A percentile compares a stretch with the other conserved stretches of the same genome.
These are phyloP conservation scores for Xylaria polymorpha DNA, from an alignment of 2,329 filamentous ascomycete species.

Conservation along the genomic window DNA sequence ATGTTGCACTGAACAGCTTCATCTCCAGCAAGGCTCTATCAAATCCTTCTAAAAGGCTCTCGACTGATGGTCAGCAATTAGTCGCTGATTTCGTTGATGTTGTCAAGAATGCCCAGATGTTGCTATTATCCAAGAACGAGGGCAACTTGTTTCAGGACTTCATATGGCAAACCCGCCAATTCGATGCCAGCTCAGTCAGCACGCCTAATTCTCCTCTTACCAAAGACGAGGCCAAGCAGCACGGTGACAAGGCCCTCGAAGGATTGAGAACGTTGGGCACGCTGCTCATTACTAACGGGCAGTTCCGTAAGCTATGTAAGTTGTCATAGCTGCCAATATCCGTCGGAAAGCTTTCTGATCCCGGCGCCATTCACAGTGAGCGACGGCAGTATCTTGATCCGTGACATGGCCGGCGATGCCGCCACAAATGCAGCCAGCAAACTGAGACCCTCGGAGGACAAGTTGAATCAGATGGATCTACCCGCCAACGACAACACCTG, in stretches of 20 bases:
- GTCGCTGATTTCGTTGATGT: constrained; percentile 82
- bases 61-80: constrained; percentile 81
- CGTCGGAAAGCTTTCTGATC: not conserved
- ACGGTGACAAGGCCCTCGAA: constrained; percentile 84
- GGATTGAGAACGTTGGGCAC: constrained; percentile 89
- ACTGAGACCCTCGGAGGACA: constrained; percentile 82
- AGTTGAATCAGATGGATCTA: constrained; percentile 80
- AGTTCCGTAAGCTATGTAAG: constrained; percentile 90
- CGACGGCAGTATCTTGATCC: constrained; percentile 82
- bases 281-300: constrained; percentile 92
- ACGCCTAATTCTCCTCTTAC: constrained; percentile 74
- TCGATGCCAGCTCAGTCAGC: constrained; percentile 71
- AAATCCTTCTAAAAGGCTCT: constrained; percentile 80
- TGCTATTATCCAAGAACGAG: constrained; percentile 93
- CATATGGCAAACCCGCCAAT: constrained; percentile 89
- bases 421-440: constrained; percentile 80
- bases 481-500: constrained; percentile 92
- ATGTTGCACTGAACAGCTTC: constrained; percentile 91
- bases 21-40: constrained; percentile 76
- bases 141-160: constrained; percentile 96
- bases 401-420: constrained; percentile 92
- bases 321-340: constrained; percentile 40
- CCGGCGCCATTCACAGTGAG: constrained; percentile 62
- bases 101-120: constrained; percentile 80
- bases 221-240: constrained; percentile 82